phyloP scores from a whole-genome alignment of 345 rosid species.

The Eucalyptus grandis region DNA sequence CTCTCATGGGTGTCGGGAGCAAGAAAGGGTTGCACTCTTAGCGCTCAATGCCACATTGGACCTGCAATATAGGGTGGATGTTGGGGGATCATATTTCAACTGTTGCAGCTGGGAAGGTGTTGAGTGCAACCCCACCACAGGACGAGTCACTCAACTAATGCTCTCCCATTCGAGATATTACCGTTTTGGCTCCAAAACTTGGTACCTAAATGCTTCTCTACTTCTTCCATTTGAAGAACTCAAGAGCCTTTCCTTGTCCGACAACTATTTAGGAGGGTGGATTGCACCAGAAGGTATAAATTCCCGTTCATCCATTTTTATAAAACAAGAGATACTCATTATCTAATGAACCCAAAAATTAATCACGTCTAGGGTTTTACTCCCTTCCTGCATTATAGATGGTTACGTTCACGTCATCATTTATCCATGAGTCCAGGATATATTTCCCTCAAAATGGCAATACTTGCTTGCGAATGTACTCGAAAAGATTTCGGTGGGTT shows the following conservation, averaged over 20 bases:
- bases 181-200: neutral
- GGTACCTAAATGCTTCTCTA: neutral
- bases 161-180: accelerated
- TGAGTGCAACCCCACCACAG: neutral
- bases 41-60: neutral
- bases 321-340: neutral
- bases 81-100: accelerated
- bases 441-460: too few species aligned
- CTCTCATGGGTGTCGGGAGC: neutral
- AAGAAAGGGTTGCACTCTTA: neutral
- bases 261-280: neutral
- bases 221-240: neutral
- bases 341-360: neutral
- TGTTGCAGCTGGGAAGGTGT: neutral
- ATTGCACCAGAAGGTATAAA: neutral
- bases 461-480: accelerated
- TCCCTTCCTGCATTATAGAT: neutral
- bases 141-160: neutral
- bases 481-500: accelerated
- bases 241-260: accelerated
- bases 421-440: accelerated
- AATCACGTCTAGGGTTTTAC: accelerated
- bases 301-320: neutral
- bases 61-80: accelerated
- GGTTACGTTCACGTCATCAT: accelerated